A percentile compares a stretch with the other conserved stretches of the same genome.
These are phyloP conservation scores for Leucaena leucocephala DNA, from an alignment of 306 rosid genomes.

Conservation along the genomic window DNA sequence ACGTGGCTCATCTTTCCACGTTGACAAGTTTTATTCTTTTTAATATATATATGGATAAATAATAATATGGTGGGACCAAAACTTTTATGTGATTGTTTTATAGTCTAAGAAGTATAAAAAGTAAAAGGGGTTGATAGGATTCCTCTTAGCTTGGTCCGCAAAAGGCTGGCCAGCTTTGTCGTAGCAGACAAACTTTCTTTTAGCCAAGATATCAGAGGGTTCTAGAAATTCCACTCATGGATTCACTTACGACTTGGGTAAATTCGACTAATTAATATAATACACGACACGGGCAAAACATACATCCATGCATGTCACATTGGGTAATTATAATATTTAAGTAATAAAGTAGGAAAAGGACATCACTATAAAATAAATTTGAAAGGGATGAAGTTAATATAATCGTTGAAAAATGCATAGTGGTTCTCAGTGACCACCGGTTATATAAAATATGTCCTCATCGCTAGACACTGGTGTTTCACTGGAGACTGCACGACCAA, in stretches of 20 bases:
- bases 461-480: neutral
- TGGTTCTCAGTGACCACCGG: neutral
- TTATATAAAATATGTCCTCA: neutral
- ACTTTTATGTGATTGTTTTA: constrained; percentile 41
- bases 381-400: neutral
- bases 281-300: too few relatives aligned
- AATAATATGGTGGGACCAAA: constrained; percentile 31
- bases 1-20: constrained; percentile 50
- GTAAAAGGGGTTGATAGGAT: constrained; percentile 51
- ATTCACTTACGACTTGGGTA: constrained; percentile 28
- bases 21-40: constrained; percentile 40
- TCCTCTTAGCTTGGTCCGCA: constrained; percentile 35
- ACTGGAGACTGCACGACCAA: neutral
- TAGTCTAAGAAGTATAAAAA: constrained; percentile 25
- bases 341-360: constrained; percentile 25
- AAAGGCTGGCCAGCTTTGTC: constrained; percentile 85
- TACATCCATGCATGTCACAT: too few relatives aligned
- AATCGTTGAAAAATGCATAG: constrained; percentile 11
- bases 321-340: neutral
- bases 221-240: constrained; percentile 47
- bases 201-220: constrained; percentile 36
- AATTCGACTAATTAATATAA: too few relatives aligned
- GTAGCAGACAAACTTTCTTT: constrained; percentile 55
- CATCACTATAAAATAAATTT: neutral
- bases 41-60: neutral